phyloP scores from a whole-genome alignment of 2,329 filamentous ascomycete species.

The Blastomyces parvus region DNA sequence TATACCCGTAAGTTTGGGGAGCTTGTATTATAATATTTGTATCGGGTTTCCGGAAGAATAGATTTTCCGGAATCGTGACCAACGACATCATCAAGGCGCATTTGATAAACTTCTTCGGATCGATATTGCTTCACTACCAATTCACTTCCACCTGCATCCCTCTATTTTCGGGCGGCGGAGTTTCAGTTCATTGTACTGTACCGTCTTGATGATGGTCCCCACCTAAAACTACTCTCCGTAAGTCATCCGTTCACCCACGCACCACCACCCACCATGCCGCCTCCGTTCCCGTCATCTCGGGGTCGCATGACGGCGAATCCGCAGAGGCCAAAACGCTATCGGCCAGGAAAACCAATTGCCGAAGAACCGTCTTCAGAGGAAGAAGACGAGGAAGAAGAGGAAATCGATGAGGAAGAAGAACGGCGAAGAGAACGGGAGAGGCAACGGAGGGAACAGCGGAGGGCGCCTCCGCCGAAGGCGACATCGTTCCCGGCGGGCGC shows the following conservation, averaged over 20 bases:
- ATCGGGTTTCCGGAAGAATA: neutral
- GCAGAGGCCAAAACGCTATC: conserved; percentile 64
- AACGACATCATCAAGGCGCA: neutral
- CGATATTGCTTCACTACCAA: neutral
- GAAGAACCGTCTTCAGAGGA: conserved; percentile 42
- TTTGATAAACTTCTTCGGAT: neutral
- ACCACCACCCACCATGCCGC: conserved; percentile 32
- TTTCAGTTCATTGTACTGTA: neutral
- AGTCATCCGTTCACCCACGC: neutral
- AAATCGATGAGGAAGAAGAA: conserved; percentile 52
- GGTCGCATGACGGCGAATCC: conserved; percentile 87
- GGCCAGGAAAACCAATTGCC: conserved; percentile 64
- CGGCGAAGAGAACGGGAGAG: conserved; percentile 29
- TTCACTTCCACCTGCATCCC: neutral
- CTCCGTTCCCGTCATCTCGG: conserved; percentile 34
- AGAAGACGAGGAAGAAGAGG: conserved; percentile 45
- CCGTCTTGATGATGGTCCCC: neutral
- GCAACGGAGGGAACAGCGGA: conserved; percentile 37
- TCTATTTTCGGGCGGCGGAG: neutral
- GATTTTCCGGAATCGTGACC: neutral
- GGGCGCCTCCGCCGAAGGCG: conserved; percentile 38
- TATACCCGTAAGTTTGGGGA: too few species aligned
- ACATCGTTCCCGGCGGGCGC: conserved; percentile 29
- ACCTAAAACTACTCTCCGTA: neutral
- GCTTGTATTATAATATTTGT: too few species aligned